A percentile compares a stretch with the other conserved stretches of the same genome.
Evolutionary conservation across 225 moss, liverwort and hornwort genomes (phyloP).

Genomic region (Straminergon stramineum): DNA sequence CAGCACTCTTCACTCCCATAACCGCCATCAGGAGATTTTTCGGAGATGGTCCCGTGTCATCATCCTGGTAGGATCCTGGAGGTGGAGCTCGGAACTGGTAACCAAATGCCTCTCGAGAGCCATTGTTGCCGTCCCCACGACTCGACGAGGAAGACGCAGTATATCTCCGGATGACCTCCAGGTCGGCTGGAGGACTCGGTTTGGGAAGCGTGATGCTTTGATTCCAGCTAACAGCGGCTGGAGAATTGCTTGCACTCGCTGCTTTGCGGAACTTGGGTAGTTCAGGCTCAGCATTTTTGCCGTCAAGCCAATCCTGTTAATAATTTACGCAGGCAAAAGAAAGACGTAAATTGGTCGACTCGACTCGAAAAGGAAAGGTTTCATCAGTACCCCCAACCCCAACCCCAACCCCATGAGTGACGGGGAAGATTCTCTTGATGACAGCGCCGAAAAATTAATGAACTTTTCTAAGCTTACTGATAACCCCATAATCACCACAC

Average conservation of each 20-base stretch:
- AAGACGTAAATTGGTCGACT: neutral
- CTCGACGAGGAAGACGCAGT: neutral
- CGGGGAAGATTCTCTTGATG: neutral
- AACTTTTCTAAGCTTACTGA: neutral
- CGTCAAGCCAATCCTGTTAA: neutral
- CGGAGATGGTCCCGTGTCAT: conserved; percentile 33
- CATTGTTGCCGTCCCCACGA: neutral
- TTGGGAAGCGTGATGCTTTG: neutral
- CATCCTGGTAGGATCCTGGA: conserved; percentile 34
- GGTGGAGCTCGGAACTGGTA: conserved; percentile 13
- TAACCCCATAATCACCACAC: neutral
- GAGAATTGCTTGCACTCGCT: neutral
- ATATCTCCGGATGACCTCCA: neutral
- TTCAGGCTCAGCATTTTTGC: neutral
- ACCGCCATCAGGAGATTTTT: conserved; percentile 14
- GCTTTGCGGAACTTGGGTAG: neutral
- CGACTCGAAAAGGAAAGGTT: neutral
- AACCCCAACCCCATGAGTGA: neutral
- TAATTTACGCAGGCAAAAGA: neutral
- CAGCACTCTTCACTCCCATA: conserved; percentile 20
- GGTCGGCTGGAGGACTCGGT: neutral
- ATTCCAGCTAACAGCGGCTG: neutral
- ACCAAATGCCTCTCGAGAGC: neutral
- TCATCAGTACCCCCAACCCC: neutral
- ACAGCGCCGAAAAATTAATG: neutral